Evolutionary conservation across 495 filamentous ascomycete species (phyloP).

Genomic region (Jackrogersella minutella): DNA sequence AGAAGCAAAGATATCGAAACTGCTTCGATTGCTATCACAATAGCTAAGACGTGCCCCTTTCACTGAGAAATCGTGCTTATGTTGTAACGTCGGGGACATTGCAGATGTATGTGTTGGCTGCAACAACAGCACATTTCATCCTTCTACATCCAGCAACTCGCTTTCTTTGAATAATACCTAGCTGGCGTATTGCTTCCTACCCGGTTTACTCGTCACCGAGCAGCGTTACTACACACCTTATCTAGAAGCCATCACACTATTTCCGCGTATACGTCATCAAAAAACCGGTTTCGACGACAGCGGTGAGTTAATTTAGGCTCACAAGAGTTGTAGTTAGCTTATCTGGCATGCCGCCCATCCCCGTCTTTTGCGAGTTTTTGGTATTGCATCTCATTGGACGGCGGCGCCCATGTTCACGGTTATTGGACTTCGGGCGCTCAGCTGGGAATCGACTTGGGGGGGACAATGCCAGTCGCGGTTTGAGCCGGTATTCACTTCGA

Average conservation of each 20-base stretch:
- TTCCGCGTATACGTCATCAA: slow-evolving; percentile 23
- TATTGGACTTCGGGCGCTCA: slow-evolving; percentile 22
- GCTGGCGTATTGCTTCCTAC: not conserved
- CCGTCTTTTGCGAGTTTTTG: slow-evolving; percentile 19
- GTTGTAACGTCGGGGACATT: slow-evolving; percentile 5
- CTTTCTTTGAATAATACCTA: not conserved
- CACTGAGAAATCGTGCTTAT: not conserved
- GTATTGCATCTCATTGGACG: slow-evolving; percentile 23
- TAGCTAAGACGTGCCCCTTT: not conserved
- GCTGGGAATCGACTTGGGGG: slow-evolving; percentile 13
- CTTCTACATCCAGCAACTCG: not conserved
- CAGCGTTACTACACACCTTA: slow-evolving; percentile 27
- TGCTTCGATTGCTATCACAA: not conserved
- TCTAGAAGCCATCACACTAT: slow-evolving; percentile 4
- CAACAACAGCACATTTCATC: not conserved
- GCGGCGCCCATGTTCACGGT: slow-evolving; percentile 16
- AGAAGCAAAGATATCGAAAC: not conserved
- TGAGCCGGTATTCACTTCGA: slow-evolving; percentile 19
- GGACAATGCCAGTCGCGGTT: slow-evolving; percentile 24
- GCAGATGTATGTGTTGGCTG: slow-evolving; percentile 5
- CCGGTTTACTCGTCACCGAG: not conserved
- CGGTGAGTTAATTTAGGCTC: slow-evolving; percentile 23
- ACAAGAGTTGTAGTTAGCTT: slow-evolving; percentile 23
- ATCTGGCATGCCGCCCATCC: slow-evolving; percentile 23
- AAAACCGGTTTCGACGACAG: not conserved